Percentiles rank a stretch among this genome's conserved stretches.
Evolutionary conservation across 2,329 filamentous ascomycete genomes (phyloP).

Genomic region (Amauroascus verrucosus): DNA sequence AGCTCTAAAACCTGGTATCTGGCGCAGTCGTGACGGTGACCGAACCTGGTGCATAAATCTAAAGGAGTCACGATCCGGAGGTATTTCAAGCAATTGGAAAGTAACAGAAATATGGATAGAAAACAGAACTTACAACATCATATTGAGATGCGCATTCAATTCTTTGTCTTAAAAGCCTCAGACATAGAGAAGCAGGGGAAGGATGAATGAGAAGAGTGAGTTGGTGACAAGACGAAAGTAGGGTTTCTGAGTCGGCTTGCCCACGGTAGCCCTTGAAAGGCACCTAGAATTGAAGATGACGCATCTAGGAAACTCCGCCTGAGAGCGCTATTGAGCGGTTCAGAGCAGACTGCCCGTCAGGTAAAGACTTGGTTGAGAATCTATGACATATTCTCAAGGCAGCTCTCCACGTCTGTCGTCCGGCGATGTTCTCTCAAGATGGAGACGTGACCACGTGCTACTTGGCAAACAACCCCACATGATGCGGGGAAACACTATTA

Average conservation of each 20-base stretch:
- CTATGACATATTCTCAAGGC: not conserved
- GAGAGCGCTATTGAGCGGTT: not conserved
- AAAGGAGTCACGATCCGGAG: not conserved
- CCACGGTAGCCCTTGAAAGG: not conserved
- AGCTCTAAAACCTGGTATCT: not conserved
- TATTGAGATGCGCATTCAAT: not conserved
- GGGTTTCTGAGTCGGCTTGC: not conserved
- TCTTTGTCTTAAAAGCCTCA: not conserved
- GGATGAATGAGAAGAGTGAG: not conserved
- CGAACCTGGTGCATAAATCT: not conserved
- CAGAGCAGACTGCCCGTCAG: not conserved
- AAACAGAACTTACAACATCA: conserved; percentile 8
- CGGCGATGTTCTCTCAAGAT: not conserved
- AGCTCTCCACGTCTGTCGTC: not conserved
- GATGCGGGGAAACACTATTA: not conserved
- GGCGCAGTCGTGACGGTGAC: not conserved
- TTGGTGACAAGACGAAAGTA: not conserved
- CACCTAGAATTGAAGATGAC: not conserved
- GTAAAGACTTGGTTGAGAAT: no score
- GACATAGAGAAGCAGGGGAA: not conserved
- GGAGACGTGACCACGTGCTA: not conserved
- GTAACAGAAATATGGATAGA: not conserved
- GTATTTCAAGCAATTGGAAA: not conserved
- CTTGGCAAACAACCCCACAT: not conserved
- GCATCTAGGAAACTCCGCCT: not conserved